Evolutionary conservation across 306 rosid species (phyloP), one percentile per base, ranked within the genome.

Genomic region (Lathyrus oleraceus): DNA sequence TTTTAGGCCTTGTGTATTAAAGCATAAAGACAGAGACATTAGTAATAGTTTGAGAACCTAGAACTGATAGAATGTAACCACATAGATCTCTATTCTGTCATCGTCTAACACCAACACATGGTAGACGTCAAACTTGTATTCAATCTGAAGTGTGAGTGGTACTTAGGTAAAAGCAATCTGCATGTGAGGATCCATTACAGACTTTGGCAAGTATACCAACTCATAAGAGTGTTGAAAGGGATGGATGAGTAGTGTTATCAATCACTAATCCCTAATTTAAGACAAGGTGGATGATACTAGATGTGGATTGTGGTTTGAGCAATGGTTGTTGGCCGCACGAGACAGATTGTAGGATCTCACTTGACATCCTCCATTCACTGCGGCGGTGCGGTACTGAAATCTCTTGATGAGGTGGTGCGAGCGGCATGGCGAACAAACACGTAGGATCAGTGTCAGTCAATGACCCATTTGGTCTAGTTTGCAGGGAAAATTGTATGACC

Each of bases 171-270:
- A 49, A 60, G 25, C 35, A 51, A 12, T 4, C 9, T 5, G 14
- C 17, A 36, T 72, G 38, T 20, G 59, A 66, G 75, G 65, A 73
- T 68, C 13, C 4, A 19, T 61, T 43, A 4, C 27, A 6, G 21
- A 47, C 53, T 15, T 47, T 47, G 53, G 21, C 21, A 47, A 47
- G 21, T 47, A 47, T 47, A 47, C 9, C 20, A 17, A 47, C 20
- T 47, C 10, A 47, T 47, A 11, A 15, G 17, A 47, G 20, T n/a
- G 4, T 0, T 47, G 17, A 43, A 43, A 43, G n/a, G 53, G 53
- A 47, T n/a, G 21, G 16, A 5, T 6, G 10, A 6, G 7, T 5
- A 20, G 13, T 12, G 28, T 38, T 61, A 1, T 61, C 9, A 11
- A 40, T 39, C 32, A 19, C 17, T 38, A 17, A 5, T 60, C 32